Base-by-base conservation (phyloP, 2,329 filamentous ascomycete species). In the Penicillium rolfsii region DNA sequence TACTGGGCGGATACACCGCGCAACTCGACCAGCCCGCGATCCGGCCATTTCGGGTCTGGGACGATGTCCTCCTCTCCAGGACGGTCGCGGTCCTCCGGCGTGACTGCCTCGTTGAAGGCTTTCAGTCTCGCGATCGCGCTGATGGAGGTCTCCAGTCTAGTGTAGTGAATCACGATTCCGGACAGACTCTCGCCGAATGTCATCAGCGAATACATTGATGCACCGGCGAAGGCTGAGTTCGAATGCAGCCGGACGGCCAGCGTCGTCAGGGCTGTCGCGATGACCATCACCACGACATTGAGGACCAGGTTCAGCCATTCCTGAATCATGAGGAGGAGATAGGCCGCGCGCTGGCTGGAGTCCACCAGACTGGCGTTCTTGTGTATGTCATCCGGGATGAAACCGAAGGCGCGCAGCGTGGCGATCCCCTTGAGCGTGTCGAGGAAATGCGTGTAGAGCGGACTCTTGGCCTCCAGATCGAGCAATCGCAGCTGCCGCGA, bases 241-340 rank as follows among this genome's bases (percentile, higher is more conserved):
- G 22, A 24, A 26, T 26, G 19, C 19, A 45, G 22, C 22, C 19
- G 19, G 19, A 45, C 41, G 19, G 41, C 41, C 41, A 45, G 41
- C 19, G 41, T 24, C 14, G 22, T 45, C n/a, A 84, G 69, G 2
- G 79, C 58, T 0, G 80, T 67, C 0, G 80, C 78, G 0, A 84
- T 60, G 0, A 71, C 68, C 0, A 79, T 76, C 0, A 83, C 77
- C 0, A 82, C 64, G 0, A 83, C 58, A n/a, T 80, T 71, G 0
- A 86, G 74, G 0, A 79, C 75, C 5, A 82, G 19, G 2, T 55
- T 58, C 1, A 82, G 70, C 80, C 81, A 83, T 5, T 76, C 72
- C 62, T 83, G 80, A 22, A 80, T 73, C 41, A 76, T 77, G n/a
- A 78, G 74, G 12, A 82, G 70, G 0, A 82, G 74, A 62, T 82